Conservation (phyloP, 208 protist genomes). For the Leishmania arabica region DNA sequence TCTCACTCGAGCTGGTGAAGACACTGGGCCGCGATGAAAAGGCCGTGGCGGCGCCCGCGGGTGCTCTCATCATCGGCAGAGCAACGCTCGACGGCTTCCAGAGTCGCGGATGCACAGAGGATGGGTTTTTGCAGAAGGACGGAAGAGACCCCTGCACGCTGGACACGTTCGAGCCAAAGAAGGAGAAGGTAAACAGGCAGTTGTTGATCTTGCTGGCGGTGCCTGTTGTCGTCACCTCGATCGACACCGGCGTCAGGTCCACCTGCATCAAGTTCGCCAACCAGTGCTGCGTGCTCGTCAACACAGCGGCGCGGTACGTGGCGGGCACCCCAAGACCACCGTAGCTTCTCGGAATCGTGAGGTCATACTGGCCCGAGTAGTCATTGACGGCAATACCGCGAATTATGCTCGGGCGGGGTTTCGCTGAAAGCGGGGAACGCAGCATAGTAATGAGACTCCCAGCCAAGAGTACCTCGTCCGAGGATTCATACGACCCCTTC, state of each 20-base stretch:
- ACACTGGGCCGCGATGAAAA: not conserved
- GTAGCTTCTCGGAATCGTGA: slow-evolving; percentile 18
- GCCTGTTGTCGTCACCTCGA: slow-evolving; percentile 13
- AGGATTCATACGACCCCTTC: not conserved
- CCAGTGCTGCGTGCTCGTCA: slow-evolving; percentile 6
- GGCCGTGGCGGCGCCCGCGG: not conserved
- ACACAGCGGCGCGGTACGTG: slow-evolving; percentile 2
- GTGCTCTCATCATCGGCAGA: not conserved
- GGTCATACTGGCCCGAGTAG: not conserved
- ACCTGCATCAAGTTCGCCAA: slow-evolving; percentile 21
- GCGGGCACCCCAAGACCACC: slow-evolving; percentile 16
- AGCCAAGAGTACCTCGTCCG: slow-evolving; percentile 10
- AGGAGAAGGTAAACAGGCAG: slow-evolving; percentile 36
- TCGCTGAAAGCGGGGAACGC: not conserved
- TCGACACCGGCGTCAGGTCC: slow-evolving; percentile 10
- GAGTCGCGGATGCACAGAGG: not conserved
- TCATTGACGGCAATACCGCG: slow-evolving; percentile 19
- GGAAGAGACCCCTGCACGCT: slow-evolving; percentile 1
- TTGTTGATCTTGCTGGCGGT: slow-evolving; percentile 1
- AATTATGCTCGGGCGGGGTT: not conserved
- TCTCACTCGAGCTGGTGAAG: not conserved
- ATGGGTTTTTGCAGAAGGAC: not conserved
- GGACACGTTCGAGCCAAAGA: slow-evolving; percentile 24
- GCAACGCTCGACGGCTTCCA: not conserved
- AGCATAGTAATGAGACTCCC: not conserved